Percentiles rank a stretch among this genome's conserved stretches.
Conservation (phyloP, 129 eudicot species). For the Flaveria robusta region DNA sequence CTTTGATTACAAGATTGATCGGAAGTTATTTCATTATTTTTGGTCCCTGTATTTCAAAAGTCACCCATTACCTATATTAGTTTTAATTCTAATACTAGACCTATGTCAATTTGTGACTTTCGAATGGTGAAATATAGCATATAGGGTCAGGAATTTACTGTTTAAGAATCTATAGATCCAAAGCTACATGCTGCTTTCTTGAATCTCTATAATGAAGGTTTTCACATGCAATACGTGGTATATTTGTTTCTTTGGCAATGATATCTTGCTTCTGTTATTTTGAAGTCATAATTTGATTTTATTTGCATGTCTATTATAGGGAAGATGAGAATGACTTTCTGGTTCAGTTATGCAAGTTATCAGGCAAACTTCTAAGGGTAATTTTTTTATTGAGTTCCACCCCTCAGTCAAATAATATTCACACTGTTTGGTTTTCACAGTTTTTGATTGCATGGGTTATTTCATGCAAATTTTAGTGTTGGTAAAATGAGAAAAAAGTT, state of each 20-base stretch:
- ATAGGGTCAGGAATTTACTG: too few relatives aligned
- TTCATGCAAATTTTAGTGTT: not conserved
- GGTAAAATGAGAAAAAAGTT: not conserved
- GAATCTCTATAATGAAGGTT: too few relatives aligned
- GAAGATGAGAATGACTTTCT: conserved; percentile 90
- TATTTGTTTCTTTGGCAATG: too few relatives aligned
- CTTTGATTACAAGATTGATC: not conserved
- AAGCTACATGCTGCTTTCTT: too few relatives aligned
- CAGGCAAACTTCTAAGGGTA: conserved; percentile 92
- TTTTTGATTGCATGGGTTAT: not conserved
- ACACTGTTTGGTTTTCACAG: not conserved
- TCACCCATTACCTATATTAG: too few relatives aligned
- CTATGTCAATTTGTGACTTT: too few relatives aligned
- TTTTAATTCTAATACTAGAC: too few relatives aligned
- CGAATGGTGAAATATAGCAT: too few relatives aligned
- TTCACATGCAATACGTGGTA: too few relatives aligned
- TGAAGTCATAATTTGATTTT: not conserved
- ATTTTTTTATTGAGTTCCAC: conserved; percentile 6
- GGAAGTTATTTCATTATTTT: not conserved
- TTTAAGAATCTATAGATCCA: too few relatives aligned
- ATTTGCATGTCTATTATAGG: conserved; percentile 47
- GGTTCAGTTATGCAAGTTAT: conserved; percentile 73
- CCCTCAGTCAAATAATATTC: not conserved
- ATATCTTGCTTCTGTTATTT: not conserved
- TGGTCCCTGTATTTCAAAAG: too few relatives aligned